Conservation (phyloP, 2,329 filamentous ascomycete genomes). For the Diaporthe longicolla region DNA sequence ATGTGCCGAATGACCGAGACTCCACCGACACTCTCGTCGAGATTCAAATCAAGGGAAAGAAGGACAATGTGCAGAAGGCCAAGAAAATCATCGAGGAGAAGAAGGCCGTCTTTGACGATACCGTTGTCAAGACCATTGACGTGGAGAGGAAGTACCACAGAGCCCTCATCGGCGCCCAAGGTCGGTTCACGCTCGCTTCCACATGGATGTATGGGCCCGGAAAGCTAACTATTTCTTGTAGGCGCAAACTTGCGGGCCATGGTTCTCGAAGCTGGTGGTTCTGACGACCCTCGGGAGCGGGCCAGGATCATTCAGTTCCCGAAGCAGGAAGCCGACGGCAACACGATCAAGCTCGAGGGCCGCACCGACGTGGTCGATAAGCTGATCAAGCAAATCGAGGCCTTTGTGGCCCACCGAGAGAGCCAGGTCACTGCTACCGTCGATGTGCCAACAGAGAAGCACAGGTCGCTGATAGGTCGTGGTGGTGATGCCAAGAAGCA, state of each 20-base stretch:
- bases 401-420: slow-evolving; percentile 85
- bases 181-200: slow-evolving; percentile 67
- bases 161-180: slow-evolving; percentile 88
- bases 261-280: slow-evolving; percentile 88
- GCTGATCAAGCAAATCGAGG: slow-evolving; percentile 85
- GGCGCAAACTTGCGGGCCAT: slow-evolving; percentile 89
- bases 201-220: neutral
- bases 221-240: slow-evolving; percentile 60
- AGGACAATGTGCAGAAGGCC: slow-evolving; percentile 89
- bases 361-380: slow-evolving; percentile 87
- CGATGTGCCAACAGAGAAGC: slow-evolving; percentile 91
- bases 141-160: slow-evolving; percentile 97
- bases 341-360: slow-evolving; percentile 90
- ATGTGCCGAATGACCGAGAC: slow-evolving; percentile 87
- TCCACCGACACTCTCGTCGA: slow-evolving; percentile 80
- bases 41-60: slow-evolving; percentile 92
- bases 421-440: slow-evolving; percentile 84
- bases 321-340: slow-evolving; percentile 85
- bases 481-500: slow-evolving; percentile 89
- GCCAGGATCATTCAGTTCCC: slow-evolving; percentile 96
- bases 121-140: slow-evolving; percentile 85
- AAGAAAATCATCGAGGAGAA: slow-evolving; percentile 92
- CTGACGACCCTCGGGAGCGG: slow-evolving; percentile 85
- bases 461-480: slow-evolving; percentile 90
- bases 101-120: slow-evolving; percentile 89